phyloP scores from a whole-genome alignment of 2,329 filamentous ascomycete genomes.

The Cylindrodendrum hubeiense region DNA sequence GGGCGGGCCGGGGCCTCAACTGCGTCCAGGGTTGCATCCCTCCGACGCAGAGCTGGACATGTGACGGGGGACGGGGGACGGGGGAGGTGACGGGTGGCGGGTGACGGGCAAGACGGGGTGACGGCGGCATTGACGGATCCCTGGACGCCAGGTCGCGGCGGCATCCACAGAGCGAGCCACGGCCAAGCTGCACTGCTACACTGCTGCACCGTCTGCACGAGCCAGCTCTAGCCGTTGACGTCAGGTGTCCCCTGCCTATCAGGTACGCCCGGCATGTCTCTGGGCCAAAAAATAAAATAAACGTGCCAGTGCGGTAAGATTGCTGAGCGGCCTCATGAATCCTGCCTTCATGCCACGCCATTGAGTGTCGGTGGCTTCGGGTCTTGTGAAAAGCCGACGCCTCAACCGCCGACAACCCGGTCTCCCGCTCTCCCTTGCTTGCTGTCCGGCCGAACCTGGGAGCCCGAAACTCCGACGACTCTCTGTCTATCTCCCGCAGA shows the following conservation, averaged over 20 bases:
- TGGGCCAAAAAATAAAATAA: background rate
- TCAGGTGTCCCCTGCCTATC: constrained; percentile 42
- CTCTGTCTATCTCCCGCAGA: background rate
- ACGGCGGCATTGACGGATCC: background rate
- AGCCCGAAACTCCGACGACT: constrained; percentile 5
- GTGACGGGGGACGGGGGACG: background rate
- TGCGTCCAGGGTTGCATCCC: background rate
- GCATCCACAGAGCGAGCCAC: no score
- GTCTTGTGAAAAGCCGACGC: background rate
- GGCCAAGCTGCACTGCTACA: background rate
- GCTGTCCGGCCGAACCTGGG: background rate
- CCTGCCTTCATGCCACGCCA: background rate
- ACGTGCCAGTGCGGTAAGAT: background rate
- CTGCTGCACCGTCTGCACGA: constrained; percentile 6
- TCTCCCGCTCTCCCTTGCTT: background rate
- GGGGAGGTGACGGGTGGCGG: no score
- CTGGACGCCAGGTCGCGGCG: background rate
- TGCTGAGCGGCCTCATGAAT: background rate
- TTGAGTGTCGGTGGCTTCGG: constrained; percentile 18
- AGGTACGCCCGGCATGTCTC: constrained; percentile 39
- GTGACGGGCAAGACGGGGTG: no score
- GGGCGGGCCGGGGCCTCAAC: background rate
- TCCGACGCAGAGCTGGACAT: background rate
- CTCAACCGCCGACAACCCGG: background rate
- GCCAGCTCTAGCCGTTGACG: constrained; percentile 37